These are phyloP conservation scores for Solanum hybrid DNA, from an alignment of 305 asterid species.

Conservation along the genomic window DNA sequence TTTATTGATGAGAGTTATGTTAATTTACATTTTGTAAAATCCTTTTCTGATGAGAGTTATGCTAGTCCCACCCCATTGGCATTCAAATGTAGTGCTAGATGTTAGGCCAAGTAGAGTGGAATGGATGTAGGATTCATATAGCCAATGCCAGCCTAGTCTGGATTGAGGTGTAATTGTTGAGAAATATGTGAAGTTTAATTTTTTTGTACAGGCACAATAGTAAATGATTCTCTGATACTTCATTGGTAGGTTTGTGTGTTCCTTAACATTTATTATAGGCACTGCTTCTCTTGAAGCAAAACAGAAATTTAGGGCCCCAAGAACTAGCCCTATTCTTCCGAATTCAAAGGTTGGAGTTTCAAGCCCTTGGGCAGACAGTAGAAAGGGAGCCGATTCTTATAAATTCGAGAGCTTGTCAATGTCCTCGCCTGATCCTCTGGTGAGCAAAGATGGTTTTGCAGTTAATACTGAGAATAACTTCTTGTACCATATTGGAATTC, in stretches of 20 bases:
- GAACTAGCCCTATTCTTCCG: constrained; percentile 33
- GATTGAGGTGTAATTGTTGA: neutral
- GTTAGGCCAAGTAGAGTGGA: neutral
- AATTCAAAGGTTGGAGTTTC: constrained; percentile 26
- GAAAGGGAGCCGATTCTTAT: constrained; percentile 23
- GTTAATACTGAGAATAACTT: neutral
- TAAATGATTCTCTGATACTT: neutral
- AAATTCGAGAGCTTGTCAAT: constrained; percentile 4
- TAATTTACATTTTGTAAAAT: neutral
- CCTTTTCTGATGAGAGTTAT: neutral
- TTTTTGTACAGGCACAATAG: neutral
- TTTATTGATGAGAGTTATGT: neutral
- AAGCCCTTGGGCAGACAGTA: constrained; percentile 11
- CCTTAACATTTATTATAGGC: constrained; percentile 60
- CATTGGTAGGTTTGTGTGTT: neutral
- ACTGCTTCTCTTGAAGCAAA: constrained; percentile 86
- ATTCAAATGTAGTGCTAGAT: neutral
- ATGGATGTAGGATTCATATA: neutral
- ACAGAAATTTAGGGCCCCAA: constrained; percentile 63
- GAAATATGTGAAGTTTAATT: neutral
- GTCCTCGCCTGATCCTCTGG: constrained; percentile 7
- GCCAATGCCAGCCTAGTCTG: neutral
- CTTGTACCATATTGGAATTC: neutral
- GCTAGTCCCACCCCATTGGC: neutral
- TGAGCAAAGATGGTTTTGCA: neutral